Conservation (phyloP, 768 basidiomycete species). For the Tricholoma sp. region DNA sequence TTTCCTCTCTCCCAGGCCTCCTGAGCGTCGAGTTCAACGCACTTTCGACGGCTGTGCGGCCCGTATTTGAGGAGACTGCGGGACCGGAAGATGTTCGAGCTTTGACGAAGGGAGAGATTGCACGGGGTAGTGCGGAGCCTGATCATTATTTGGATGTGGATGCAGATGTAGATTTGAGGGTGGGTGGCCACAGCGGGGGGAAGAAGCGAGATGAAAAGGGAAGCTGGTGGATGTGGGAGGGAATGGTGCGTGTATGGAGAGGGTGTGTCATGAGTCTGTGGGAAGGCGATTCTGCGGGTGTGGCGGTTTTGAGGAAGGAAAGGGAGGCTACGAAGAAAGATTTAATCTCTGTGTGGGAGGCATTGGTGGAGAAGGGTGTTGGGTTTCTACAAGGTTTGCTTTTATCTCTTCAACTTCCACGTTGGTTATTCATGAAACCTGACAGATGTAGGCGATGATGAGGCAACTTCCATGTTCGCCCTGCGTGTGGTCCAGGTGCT, state of each 20-base stretch:
- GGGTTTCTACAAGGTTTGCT: slow-evolving; percentile 39
- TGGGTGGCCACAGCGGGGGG: not conserved
- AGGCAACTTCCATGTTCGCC: slow-evolving; percentile 38
- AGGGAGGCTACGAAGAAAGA: slow-evolving; percentile 31
- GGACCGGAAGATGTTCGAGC: slow-evolving; percentile 48
- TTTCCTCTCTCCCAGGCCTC: slow-evolving; percentile 52
- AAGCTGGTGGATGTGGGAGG: slow-evolving; percentile 18
- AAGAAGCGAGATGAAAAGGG: not conserved
- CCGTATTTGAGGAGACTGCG: slow-evolving; percentile 50
- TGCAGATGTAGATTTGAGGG: slow-evolving; percentile 22
- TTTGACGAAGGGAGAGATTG: slow-evolving; percentile 55
- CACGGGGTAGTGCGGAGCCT: slow-evolving; percentile 39
- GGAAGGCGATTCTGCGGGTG: slow-evolving; percentile 1
- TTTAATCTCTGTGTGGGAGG: slow-evolving; percentile 52
- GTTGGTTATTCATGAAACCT: slow-evolving; percentile 2
- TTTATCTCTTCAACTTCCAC: not conserved
- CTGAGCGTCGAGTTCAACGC: slow-evolving; percentile 47
- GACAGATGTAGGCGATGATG: slow-evolving; percentile 34
- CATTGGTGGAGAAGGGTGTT: slow-evolving; percentile 47
- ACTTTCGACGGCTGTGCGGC: slow-evolving; percentile 42
- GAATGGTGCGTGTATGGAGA: slow-evolving; percentile 14
- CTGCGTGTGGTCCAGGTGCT: slow-evolving; percentile 38
- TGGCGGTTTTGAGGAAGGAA: not conserved
- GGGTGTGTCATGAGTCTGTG: slow-evolving; percentile 2
- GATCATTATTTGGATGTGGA: slow-evolving; percentile 32